Evolutionary conservation across 164 flowering plant genomes (phyloP), one percentile per base, ranked within the genome.

Genomic region (Vitis rupestris): DNA sequence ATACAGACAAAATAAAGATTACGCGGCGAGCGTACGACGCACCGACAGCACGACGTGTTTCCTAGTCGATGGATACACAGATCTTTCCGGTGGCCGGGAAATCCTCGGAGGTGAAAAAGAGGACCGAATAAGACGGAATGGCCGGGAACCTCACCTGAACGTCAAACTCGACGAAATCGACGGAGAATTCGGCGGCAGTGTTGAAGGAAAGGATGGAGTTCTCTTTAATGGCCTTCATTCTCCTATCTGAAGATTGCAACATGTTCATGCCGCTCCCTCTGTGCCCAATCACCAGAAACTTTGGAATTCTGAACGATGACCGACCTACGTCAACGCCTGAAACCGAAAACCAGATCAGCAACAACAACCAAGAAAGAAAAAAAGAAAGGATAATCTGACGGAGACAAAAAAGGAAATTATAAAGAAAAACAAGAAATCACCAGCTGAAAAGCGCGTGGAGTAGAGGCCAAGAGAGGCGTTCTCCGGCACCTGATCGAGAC

Each of bases 161-260:
- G 61, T 84, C 87, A 59, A 84, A 84, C 56, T 84, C 87, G 65
- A 84, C 29, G 72, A 72, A 84, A 71, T 84, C 84, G 57, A 82
- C 54, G 23, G 79, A 79, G 54, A 70, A 79, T 12, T 65, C 61
- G n/a, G 80, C 75, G 58, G 87, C 85, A n/a, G 75, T 14, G 54
- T 82, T 84, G 71, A 84, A 84, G 47, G 87, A 82, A 9, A 47
- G n/a, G 31, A 84, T 70, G 8, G 85, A 76, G 64, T 84, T 84
- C 67, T 84, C 87, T 53, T 82, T 82, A 53, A 80, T 57, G 16
- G 80, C 75, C 61, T 31, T 74, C 81, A 84, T 74, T 63, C 83
- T 82, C 31, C 37, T 15, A 48, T 82, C 85, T 1, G 75, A n/a
- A 6, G 83, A 77, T n/a, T 75, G 80, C 59, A 82, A 47, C 57